phyloP scores from a whole-genome alignment of 2,329 filamentous ascomycete genomes.

The Kalmusia sp. region DNA sequence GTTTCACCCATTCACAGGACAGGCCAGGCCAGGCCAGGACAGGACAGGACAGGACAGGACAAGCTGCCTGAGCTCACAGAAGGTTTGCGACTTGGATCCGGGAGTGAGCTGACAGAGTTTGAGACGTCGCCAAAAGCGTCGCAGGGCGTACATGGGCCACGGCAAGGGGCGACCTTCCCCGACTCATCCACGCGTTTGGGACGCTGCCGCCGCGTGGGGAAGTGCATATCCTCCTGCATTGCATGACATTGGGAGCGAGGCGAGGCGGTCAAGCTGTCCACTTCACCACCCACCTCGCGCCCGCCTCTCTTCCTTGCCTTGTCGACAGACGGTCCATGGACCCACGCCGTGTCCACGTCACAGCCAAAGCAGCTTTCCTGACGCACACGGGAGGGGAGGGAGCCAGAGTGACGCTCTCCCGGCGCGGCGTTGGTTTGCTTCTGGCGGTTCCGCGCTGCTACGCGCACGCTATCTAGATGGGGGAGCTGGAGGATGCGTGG shows the following conservation, averaged over 20 bases:
- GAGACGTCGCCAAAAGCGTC: slow-evolving; percentile 5
- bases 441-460: neutral
- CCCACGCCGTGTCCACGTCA: slow-evolving; percentile 5
- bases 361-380: neutral
- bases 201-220: slow-evolving; percentile 26
- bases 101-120: slow-evolving; percentile 7
- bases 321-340: neutral
- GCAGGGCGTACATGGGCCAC: slow-evolving; percentile 2
- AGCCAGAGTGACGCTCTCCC: too few species aligned
- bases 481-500: slow-evolving; percentile 13
- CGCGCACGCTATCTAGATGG: neutral
- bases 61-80: neutral
- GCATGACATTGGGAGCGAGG: slow-evolving; percentile 1
- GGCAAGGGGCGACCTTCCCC: slow-evolving; percentile 17
- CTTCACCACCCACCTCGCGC: neutral
- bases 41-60: neutral
- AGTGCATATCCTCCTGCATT: slow-evolving; percentile 23
- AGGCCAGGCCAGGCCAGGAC: neutral
- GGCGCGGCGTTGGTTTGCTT: slow-evolving; percentile 8
- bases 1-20: too few species aligned
- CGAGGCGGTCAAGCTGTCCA: slow-evolving; percentile 23
- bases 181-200: slow-evolving; percentile 22
- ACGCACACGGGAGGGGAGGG: neutral
- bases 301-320: slow-evolving; percentile 4
- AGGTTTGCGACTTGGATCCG: slow-evolving; percentile 4